Conservation (phyloP, 2,329 filamentous ascomycete species). For the Madurella mycetomatis region DNA sequence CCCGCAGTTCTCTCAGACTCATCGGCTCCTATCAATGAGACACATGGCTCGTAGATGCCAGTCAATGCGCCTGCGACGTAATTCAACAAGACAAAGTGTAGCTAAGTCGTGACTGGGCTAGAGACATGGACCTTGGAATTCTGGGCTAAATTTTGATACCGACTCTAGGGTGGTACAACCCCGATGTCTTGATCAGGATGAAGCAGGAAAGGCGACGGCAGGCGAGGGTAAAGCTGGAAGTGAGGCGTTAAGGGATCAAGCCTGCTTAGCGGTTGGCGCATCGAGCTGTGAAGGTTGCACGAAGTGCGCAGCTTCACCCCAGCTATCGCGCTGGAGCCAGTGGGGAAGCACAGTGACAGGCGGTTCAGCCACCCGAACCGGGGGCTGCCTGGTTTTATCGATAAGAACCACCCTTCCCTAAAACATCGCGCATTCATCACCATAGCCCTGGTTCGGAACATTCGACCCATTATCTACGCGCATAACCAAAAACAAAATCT, state of each 20-base stretch:
- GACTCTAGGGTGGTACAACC: not conserved
- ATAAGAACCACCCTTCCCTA: not conserved
- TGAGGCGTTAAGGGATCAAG: no score
- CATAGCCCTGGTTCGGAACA: not conserved
- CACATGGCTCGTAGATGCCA: slow-evolving; percentile 25
- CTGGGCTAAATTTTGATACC: not conserved
- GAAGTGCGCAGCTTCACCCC: not conserved
- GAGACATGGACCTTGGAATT: not conserved
- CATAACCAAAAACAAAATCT: no score
- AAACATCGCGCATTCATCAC: not conserved
- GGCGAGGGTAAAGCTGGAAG: no score
- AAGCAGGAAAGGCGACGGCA: no score
- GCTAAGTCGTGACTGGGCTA: not conserved
- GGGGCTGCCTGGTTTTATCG: not conserved
- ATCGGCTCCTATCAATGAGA: slow-evolving; percentile 47
- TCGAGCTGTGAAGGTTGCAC: not conserved
- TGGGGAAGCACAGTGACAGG: slow-evolving; percentile 1
- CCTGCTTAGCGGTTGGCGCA: no score
- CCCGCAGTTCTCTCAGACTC: slow-evolving; percentile 64
- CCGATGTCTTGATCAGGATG: no score
- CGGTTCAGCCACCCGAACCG: not conserved
- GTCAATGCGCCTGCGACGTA: slow-evolving; percentile 15
- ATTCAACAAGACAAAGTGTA: slow-evolving; percentile 2
- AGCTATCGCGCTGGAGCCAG: not conserved
- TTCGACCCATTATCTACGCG: not conserved